Base-by-base conservation (phyloP, 345 rosid species). In the Murraya koenigii region DNA sequence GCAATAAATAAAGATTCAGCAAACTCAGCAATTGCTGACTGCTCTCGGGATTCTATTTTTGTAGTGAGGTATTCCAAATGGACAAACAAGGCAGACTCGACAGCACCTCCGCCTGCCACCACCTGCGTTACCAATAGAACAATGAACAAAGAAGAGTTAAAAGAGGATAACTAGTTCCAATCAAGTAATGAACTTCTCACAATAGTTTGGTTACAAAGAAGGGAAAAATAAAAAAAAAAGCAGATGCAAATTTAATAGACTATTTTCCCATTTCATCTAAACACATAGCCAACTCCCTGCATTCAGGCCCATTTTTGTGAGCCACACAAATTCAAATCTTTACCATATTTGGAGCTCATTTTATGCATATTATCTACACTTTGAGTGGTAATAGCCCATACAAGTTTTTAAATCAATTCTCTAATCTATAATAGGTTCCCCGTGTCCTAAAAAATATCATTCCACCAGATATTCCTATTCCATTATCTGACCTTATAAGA, bases 101-200 rank as follows among this genome's bases (percentile, higher is more conserved):
- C 98, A 3, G 99, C 99, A 76, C 98, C 99, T 81, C 99, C 97
- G 74, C 97, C 99, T 2, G 98, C 99, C 52, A 96, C 98, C 56
- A 94, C 97, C 99, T 94, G 88, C 28, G 75, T 85, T 32, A 41
- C 65, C 72, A 74, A 69, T 17, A 77, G 67, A 41, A 74, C 59
- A 74, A 26, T 0, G 13, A 61, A 36, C 54, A 39, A n/a, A 59
- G 66, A 65, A 28, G 54, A 77, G 55, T 52, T 35, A 23, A 10
- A 25, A 8, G 14, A 65, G 8, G 14, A 68, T 47, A 1, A 6
- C 69, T 13, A 35, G 19, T 17, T 71, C 36, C 63, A 66, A 72
- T 56, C 30, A 3, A 23, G 30, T 36, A 36, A 20, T 58, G 55
- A 61, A n/a, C 3, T 49, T 47, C 65, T 28, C 26, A 9, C n/a